These are phyloP conservation scores for Geotrichum carabidarum DNA, from an alignment of 1,139 yeast genomes.

Conservation along the genomic window DNA sequence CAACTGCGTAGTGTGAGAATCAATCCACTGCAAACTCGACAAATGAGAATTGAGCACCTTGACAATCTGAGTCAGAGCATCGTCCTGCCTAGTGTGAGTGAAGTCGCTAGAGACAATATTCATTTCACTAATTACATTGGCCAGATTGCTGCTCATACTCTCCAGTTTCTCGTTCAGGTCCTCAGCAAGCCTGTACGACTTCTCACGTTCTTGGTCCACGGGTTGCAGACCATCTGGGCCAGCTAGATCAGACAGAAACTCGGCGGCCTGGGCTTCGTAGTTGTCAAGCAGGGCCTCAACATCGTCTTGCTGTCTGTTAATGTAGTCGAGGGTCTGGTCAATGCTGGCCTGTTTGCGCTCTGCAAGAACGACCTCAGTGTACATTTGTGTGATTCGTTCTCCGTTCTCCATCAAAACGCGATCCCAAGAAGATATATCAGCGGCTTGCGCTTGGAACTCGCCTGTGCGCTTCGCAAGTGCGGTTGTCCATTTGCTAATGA, in stretches of 20 bases:
- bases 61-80: conserved; percentile 57
- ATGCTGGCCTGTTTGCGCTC: conserved; percentile 80
- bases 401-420: conserved; percentile 77
- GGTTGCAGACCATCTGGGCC: conserved; percentile 41
- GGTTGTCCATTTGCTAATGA: conserved; percentile 88
- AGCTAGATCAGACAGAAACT: conserved; percentile 32
- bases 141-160: conserved; percentile 65
- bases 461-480: conserved; percentile 69
- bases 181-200: conserved; percentile 86
- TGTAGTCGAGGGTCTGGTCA: conserved; percentile 80
- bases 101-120: conserved; percentile 81
- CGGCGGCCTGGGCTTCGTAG: conserved; percentile 81
- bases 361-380: conserved; percentile 72
- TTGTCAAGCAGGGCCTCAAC: conserved; percentile 74
- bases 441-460: conserved; percentile 73
- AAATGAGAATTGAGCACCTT: conserved; percentile 81
- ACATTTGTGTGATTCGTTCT: conserved; percentile 72
- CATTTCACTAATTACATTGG: conserved; percentile 75
- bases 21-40: conserved; percentile 85
- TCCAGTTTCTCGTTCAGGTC: conserved; percentile 77
- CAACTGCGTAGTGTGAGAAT: conserved; percentile 61
- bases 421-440: conserved; percentile 80
- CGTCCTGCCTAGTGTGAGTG: conserved; percentile 52
- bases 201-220: conserved; percentile 79
- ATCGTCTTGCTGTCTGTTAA: conserved; percentile 90